Percentiles rank a stretch among this genome's conserved stretches.
Conservation (phyloP, 2,329 filamentous ascomycete genomes). For the Harringtonia lauricola region DNA sequence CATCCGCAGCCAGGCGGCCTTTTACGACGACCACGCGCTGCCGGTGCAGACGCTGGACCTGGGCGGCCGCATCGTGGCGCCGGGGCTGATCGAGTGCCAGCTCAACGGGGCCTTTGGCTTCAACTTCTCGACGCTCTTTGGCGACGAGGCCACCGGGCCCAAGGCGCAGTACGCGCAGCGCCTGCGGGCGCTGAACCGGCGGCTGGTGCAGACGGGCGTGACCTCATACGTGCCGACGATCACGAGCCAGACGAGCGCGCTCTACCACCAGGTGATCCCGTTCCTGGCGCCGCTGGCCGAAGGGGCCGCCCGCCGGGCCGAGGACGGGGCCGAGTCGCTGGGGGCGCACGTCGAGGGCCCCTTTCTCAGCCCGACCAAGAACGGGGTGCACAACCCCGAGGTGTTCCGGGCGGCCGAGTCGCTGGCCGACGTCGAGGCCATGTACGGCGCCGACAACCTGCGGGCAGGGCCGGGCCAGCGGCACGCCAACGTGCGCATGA, state of each 20-base stretch:
- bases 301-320: conserved; percentile 50
- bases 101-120: conserved; percentile 89
- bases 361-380: conserved; percentile 72
- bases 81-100: conserved; percentile 83
- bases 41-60: conserved; percentile 72
- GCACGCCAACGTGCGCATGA: conserved; percentile 53
- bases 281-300: conserved; percentile 50
- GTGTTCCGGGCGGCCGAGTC: conserved; percentile 56
- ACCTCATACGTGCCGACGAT: conserved; percentile 82
- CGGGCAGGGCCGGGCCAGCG: conserved; percentile 13
- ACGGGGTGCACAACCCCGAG: conserved; percentile 71
- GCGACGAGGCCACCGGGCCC: conserved; percentile 27
- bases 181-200: conserved; percentile 59
- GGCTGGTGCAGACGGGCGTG: conserved; percentile 67
- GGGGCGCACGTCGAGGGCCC: conserved; percentile 88
- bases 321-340: conserved; percentile 72
- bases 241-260: conserved; percentile 66
- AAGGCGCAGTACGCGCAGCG: conserved; percentile 60
- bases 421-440: conserved; percentile 54
- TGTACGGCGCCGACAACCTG: conserved; percentile 66
- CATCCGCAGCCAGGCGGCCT: conserved; percentile 54
- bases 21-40: conserved; percentile 56
- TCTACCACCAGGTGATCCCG: conserved; percentile 73
- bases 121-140: conserved; percentile 75
- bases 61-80: conserved; percentile 69